Conservation (phyloP, 108 stramenopile genomes). For the Nitzschia palea region DNA sequence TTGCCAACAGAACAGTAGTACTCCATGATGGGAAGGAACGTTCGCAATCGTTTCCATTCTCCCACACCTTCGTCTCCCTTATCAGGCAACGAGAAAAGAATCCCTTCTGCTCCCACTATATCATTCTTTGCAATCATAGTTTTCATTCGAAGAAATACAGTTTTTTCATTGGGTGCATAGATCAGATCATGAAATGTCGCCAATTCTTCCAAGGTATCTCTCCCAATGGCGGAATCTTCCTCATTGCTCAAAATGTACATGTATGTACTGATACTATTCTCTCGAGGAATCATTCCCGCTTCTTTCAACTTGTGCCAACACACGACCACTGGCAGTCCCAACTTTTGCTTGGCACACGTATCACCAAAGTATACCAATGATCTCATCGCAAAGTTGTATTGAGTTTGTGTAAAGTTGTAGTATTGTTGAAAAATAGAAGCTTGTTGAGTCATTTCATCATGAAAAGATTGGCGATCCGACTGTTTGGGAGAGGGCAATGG, state of each 20-base stretch:
- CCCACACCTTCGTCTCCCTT: neutral
- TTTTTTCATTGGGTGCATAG: slow-evolving; percentile 75
- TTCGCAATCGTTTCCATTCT: slow-evolving; percentile 44
- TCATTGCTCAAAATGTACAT: slow-evolving; percentile 47
- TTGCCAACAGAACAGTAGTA: slow-evolving; percentile 60
- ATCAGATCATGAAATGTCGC: slow-evolving; percentile 76
- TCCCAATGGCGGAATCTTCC: neutral
- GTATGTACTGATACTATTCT: slow-evolving; percentile 47
- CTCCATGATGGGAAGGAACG: slow-evolving; percentile 76
- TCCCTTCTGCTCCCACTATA: slow-evolving; percentile 62
- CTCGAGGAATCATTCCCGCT: slow-evolving; percentile 37
- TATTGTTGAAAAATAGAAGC: slow-evolving; percentile 2
- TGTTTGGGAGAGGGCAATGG: neutral
- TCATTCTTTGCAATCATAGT: slow-evolving; percentile 56
- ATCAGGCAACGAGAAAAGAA: slow-evolving; percentile 34
- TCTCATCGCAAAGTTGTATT: slow-evolving; percentile 33
- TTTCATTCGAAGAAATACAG: slow-evolving; percentile 67
- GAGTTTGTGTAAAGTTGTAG: slow-evolving; percentile 31
- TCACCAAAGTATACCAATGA: slow-evolving; percentile 48
- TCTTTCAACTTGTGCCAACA: slow-evolving; percentile 62
- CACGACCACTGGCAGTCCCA: slow-evolving; percentile 24
- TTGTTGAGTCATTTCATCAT: slow-evolving; percentile 14
- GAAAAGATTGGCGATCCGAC: neutral
- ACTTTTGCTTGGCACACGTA: slow-evolving; percentile 40
- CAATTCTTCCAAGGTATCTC: slow-evolving; percentile 54